Evolutionary conservation across 225 moss, liverwort and hornwort genomes (phyloP), one percentile per base, ranked within the genome.

Genomic region (Polytrichum commune): DNA sequence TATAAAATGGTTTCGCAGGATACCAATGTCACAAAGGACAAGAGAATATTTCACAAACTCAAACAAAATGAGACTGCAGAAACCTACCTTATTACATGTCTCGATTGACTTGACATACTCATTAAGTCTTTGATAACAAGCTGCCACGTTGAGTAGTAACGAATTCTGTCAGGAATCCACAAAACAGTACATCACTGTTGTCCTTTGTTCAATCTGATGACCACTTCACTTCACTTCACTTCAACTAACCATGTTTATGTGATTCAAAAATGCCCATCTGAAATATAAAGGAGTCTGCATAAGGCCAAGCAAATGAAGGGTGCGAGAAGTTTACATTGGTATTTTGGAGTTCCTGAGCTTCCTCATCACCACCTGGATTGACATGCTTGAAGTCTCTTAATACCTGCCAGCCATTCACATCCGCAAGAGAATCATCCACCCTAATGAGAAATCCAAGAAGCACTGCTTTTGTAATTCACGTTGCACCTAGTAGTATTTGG

Each of bases 321-420:
- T 29, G 20, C 29, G 8, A 2, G 65, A 38, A 60, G 60, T 73
- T 80, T 78, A 98, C 97, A 64, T 95, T 92, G 25, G 77, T 74
- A 65, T 81, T 79, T 82, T 90, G 80, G 7, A 98, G 85, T 72
- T 91, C 90, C 64, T 84, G 80, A 27, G 79, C 79, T 87, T 98
- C 98, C 55, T 91, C 79, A 72, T 98, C 95, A 72, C 87, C 89
- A 72, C 88, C 72, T 64, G 98, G 95, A 79, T 98, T 95, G 54
- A 98, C 91, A 82, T 98, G 98, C 77, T 86, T 95, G 73, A 98
- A 93, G 77, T 98, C 98, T 76, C 95, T 87, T 24, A 98, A 83
- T 62, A 95, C 79, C 97, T 96, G 86, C 79, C 73, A 85, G 29
- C 35, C 65, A 64, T 54, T 33, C 68, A 71, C 20, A 13, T 58